These are phyloP conservation scores for Avena insularis DNA, from an alignment of 176 grass and related monocot genomes.

Conservation along the genomic window DNA sequence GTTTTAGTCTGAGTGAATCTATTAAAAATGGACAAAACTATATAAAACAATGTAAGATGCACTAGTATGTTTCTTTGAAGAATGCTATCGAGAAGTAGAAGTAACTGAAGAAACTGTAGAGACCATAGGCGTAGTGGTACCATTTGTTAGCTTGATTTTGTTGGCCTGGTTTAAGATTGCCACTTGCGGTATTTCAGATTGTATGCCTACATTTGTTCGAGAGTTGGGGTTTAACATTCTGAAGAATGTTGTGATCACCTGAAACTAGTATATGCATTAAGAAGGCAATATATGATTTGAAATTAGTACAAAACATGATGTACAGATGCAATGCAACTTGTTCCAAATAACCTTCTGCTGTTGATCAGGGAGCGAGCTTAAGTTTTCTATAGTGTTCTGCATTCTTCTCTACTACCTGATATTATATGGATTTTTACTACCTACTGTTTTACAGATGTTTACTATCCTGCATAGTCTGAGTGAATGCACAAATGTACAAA, in stretches of 20 bases:
- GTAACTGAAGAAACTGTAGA: background rate
- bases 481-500: too few species aligned
- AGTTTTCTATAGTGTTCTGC: background rate
- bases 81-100: background rate
- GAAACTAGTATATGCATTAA: background rate
- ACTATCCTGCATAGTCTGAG: too few species aligned
- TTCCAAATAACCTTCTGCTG: background rate
- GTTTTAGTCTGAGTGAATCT: background rate
- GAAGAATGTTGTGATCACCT: background rate
- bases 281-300: background rate
- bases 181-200: background rate
- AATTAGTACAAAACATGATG: background rate
- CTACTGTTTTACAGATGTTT: too few species aligned
- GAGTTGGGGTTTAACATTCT: background rate
- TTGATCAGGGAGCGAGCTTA: background rate
- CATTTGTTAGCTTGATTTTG: background rate
- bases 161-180: background rate
- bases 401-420: background rate
- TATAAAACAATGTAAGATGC: background rate
- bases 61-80: background rate
- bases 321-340: background rate
- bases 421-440: too few species aligned
- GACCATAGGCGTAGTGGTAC: background rate
- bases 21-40: background rate
- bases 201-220: background rate